These are phyloP conservation scores for Cladophialophora bantiana DNA, from an alignment of 2,329 filamentous ascomycete species.

Conservation along the genomic window DNA sequence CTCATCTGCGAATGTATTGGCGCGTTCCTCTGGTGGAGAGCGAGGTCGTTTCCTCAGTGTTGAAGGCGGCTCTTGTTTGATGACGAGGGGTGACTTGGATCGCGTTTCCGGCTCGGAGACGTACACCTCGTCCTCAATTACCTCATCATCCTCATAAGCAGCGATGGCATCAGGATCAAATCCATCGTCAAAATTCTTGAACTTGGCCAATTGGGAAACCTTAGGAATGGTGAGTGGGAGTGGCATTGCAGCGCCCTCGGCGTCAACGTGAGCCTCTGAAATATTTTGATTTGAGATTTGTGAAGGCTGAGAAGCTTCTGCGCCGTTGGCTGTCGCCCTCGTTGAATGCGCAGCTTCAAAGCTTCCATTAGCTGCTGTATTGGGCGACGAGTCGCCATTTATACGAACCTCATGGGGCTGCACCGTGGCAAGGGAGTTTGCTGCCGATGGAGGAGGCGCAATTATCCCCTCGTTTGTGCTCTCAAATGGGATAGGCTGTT, in stretches of 20 bases:
- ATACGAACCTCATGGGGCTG: constrained; percentile 39
- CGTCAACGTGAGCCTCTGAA: constrained; percentile 27
- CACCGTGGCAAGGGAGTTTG: constrained; percentile 25
- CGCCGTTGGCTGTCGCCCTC: constrained; percentile 43
- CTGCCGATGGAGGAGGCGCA: constrained; percentile 33
- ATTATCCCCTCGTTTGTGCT: constrained; percentile 43
- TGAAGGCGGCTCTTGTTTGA: constrained; percentile 40
- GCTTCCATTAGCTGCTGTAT: constrained; percentile 2
- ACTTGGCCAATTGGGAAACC: constrained; percentile 54
- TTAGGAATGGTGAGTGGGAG: constrained; percentile 44
- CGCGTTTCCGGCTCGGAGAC: constrained; percentile 15
- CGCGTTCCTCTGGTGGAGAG: constrained; percentile 41
- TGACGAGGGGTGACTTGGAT: background rate
- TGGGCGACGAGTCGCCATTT: constrained; percentile 30
- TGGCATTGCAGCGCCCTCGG: constrained; percentile 41
- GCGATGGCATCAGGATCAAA: constrained; percentile 51
- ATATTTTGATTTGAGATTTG: constrained; percentile 10
- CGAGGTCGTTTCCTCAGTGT: constrained; percentile 43
- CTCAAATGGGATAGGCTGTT: constrained; percentile 67
- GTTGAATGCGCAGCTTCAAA: constrained; percentile 38
- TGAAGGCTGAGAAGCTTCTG: constrained; percentile 13
- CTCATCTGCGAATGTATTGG: constrained; percentile 56
- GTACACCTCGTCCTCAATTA: constrained; percentile 24
- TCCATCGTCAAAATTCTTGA: constrained; percentile 75
- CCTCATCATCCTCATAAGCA: constrained; percentile 36